Evolutionary conservation across 331 rosid species (phyloP).

Genomic region (Quercus lobata): DNA sequence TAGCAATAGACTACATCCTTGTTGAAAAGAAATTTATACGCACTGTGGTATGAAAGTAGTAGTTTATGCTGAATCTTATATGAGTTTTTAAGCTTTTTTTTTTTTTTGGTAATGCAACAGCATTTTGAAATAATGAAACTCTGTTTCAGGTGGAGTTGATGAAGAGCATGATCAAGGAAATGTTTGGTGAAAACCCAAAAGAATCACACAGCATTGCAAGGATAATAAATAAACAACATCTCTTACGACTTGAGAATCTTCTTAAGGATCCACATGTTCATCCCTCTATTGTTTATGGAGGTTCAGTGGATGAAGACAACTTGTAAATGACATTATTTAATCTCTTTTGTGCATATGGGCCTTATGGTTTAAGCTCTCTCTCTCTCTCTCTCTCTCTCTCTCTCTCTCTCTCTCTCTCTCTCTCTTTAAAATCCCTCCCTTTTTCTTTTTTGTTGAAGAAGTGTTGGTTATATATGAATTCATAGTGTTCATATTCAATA

Average conservation of each 20-base stretch:
- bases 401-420: too few species aligned
- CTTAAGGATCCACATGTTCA: constrained; percentile 36
- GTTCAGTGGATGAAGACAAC: constrained; percentile 53
- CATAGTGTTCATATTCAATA: too few species aligned
- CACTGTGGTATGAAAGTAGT: constrained; percentile 34
- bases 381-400: too few species aligned
- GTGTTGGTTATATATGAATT: too few species aligned
- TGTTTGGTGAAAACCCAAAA: constrained; percentile 57
- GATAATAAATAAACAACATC: constrained; percentile 47
- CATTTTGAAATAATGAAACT: neutral
- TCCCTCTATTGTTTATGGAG: constrained; percentile 57
- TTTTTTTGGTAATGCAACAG: neutral
- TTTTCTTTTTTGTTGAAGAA: too few species aligned
- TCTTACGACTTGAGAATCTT: constrained; percentile 45
- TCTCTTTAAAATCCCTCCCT: too few species aligned
- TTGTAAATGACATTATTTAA: constrained; percentile 34
- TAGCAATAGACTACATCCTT: constrained; percentile 59
- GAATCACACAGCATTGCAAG: constrained; percentile 41
- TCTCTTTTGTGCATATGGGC: neutral
- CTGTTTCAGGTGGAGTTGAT: constrained; percentile 37
- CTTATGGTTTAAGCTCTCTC: neutral
- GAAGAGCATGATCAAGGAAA: constrained; percentile 40
- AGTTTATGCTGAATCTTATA: neutral
- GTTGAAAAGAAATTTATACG: constrained; percentile 46
- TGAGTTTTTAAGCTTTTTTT: neutral